Evolutionary conservation across 352 stramenopile genomes (phyloP).

Genomic region (Elongisporangium senticosum): DNA sequence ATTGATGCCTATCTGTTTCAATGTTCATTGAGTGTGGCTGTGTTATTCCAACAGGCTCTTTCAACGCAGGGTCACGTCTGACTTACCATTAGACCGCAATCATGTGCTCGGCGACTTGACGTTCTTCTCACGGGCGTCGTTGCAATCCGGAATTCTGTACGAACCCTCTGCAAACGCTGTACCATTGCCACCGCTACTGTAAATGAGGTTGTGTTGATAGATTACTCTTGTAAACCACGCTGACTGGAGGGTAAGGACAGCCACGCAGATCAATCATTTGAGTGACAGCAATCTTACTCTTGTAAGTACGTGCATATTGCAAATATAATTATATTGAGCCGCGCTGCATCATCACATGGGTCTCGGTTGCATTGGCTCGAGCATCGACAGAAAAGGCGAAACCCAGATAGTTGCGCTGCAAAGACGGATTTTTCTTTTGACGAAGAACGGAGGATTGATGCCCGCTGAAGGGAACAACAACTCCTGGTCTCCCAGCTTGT

Average conservation of each 20-base stretch:
- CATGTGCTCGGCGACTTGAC: slow-evolving; percentile 23
- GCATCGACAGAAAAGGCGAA: slow-evolving; percentile 73
- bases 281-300: slow-evolving; percentile 3
- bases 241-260: no score
- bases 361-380: slow-evolving; percentile 45
- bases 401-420: slow-evolving; percentile 45
- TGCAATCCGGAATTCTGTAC: slow-evolving; percentile 29
- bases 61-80: not conserved
- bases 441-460: slow-evolving; percentile 5
- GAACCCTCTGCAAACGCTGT: slow-evolving; percentile 19
- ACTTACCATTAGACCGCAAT: slow-evolving; percentile 11
- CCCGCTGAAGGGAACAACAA: slow-evolving; percentile 36
- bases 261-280: not conserved
- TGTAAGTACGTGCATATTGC: not conserved
- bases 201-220: not conserved
- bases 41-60: slow-evolving; percentile 3
- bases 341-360: slow-evolving; percentile 42
- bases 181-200: slow-evolving; percentile 9
- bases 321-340: slow-evolving; percentile 20
- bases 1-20: not conserved
- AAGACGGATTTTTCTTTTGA: slow-evolving; percentile 17
- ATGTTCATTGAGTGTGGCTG: slow-evolving; percentile 12
- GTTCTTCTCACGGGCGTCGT: slow-evolving; percentile 22
- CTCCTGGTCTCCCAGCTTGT: slow-evolving; percentile 13
- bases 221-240: not conserved